Evolutionary conservation across 2,329 filamentous ascomycete genomes (phyloP).

Genomic region (Pseudocercospora ulei): DNA sequence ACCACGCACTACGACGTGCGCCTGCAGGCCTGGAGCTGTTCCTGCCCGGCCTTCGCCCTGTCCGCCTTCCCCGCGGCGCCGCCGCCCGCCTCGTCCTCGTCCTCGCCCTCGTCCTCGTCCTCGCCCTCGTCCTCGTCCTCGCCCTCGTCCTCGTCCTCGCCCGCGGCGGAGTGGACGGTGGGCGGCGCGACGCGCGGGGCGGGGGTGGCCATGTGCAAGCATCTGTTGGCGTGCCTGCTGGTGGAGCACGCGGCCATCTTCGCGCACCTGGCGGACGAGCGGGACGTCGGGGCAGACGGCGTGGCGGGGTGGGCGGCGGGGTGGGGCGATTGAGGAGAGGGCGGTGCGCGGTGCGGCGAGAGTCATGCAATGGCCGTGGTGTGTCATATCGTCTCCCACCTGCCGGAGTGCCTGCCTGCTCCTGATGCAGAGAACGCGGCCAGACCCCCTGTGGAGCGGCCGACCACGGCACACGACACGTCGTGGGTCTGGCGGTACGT

Average conservation of each 20-base stretch:
- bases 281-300: constrained; percentile 52
- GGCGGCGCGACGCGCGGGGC: constrained; percentile 43
- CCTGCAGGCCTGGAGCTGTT: constrained; percentile 73
- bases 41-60: constrained; percentile 74
- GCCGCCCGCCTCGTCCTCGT: background rate
- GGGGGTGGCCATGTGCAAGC: constrained; percentile 62
- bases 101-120: too few relatives aligned
- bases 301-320: constrained; percentile 59
- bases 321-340: constrained; percentile 48
- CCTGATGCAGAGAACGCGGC: background rate
- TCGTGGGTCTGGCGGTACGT: too few relatives aligned
- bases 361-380: constrained; percentile 13
- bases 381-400: background rate
- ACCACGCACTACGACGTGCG: constrained; percentile 64
- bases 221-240: constrained; percentile 74
- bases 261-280: constrained; percentile 48
- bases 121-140: too few relatives aligned
- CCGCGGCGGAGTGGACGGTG: constrained; percentile 28
- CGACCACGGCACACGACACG: background rate
- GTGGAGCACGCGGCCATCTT: constrained; percentile 58
- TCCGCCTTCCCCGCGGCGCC: constrained; percentile 49
- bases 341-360: constrained; percentile 41
- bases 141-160: too few relatives aligned
- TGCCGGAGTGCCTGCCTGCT: too few relatives aligned
- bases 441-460: background rate